phyloP scores from a whole-genome alignment of 2,329 filamentous ascomycete species.

The Xylariaceae sp. region DNA sequence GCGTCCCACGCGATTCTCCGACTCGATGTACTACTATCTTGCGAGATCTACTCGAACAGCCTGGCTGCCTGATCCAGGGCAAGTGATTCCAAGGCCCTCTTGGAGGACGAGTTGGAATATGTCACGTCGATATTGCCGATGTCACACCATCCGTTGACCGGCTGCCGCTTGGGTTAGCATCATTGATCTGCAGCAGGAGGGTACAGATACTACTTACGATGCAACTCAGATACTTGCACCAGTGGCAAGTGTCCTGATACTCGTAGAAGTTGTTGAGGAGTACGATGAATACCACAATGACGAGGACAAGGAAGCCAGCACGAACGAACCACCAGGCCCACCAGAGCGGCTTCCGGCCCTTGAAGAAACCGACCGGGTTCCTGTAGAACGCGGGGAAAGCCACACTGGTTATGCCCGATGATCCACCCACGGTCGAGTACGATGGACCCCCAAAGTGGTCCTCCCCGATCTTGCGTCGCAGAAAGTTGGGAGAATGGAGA shows the following conservation, averaged over 20 bases:
- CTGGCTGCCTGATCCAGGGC: conserved; percentile 11
- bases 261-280: conserved; percentile 88
- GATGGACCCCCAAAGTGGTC: conserved; percentile 45
- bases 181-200: not conserved
- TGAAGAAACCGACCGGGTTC: conserved; percentile 73
- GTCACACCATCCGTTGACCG: conserved; percentile 26
- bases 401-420: conserved; percentile 29
- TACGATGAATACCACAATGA: conserved; percentile 77
- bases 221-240: conserved; percentile 95
- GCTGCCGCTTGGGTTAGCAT: conserved; percentile 13
- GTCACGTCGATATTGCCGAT: conserved; percentile 20
- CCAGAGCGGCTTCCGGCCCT: conserved; percentile 86
- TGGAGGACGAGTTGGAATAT: conserved; percentile 8
- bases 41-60: conserved; percentile 6
- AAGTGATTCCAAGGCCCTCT: conserved; percentile 13
- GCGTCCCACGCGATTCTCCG: not conserved
- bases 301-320: conserved; percentile 67
- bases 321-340: conserved; percentile 96
- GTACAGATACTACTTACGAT: conserved; percentile 56
- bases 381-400: conserved; percentile 49
- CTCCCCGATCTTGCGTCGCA: conserved; percentile 66
- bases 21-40: not conserved
- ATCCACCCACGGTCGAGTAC: conserved; percentile 59
- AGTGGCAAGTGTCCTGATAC: conserved; percentile 66
- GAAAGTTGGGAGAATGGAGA: conserved; percentile 75